Evolutionary conservation across 2,329 filamentous ascomycete genomes (phyloP), one percentile per base, ranked within the genome.

Genomic region (Thyridium curvatum): DNA sequence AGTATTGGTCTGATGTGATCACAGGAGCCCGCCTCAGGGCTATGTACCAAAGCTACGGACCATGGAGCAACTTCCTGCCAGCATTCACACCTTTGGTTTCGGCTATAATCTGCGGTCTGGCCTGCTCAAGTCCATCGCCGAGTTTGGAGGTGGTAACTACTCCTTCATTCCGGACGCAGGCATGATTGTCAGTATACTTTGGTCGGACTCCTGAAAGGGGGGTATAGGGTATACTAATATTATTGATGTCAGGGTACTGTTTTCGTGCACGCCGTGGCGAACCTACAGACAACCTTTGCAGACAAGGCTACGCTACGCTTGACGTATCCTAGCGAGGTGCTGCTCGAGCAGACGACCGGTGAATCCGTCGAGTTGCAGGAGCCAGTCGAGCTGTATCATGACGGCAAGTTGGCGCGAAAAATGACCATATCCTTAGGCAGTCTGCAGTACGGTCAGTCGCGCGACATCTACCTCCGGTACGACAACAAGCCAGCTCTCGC

Each of bases 81-180:
- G 64, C 0, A 68, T 70, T 51, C 65, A 74, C 49, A 75, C 71
- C 0, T 77, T 77, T 51, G 72, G 72, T 3, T 77, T 77, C 38
- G 72, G 72, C 4, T 72, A 73, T 44, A 34, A 48, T 2, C 55
- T 76, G 28, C 51, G 55, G 6, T 74, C 77, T 0, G 72, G 70
- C 0, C 57, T 81, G 14, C 61, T 82, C 39, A 77, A 78, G 55
- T 74, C 75, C 3, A 74, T 82, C 34, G 69, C 77, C 2, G 76
- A 81, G 48, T 58, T 72, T 35, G 69, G 72, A 0, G 61, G 67
- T 3, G 78, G 78, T 2, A 76, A 69, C 51, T 82, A 77, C 41
- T 61, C 73, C 8, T 82, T 80, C 45, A 81, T 82, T 14, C 72
- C 76, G 0, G 77, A 82, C 39, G 68, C 73, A 0, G 72, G 75